Base-by-base conservation (phyloP, 2,329 filamentous ascomycete genomes). In the Paracamarosporium sp. region DNA sequence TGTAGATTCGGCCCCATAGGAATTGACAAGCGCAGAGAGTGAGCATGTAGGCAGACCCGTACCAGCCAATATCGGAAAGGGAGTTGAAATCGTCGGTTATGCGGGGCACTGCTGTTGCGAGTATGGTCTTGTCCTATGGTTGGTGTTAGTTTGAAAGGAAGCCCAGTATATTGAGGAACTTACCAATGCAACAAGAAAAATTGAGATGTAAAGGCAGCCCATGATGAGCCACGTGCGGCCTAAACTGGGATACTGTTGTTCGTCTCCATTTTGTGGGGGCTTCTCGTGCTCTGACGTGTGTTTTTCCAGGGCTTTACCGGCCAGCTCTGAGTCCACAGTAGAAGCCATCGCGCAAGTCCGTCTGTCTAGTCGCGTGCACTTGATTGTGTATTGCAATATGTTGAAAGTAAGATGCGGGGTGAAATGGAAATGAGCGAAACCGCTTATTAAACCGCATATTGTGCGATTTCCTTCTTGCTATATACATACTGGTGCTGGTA, bases 21-120 rank as follows among this genome's bases (percentile, higher is more conserved):
- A 78, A 74, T 52, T 82, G 79, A 50, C 81, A 78, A 11, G 72
- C 67, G 20, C 71, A 75, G 5, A 73, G 60, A 1, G 79, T 80
- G 53, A 83, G 65, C 63, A 82, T 74, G 64, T 79, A 82, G 4
- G 77, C 71, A 8, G 62, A 67, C 5, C 46, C 71, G 51, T 69
- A 75, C 70, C 74, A 72, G 41, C 65, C 60, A 22, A 71, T 62
- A 41, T 72, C 41, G 17, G 59, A 59, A 9, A 74, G 60, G 12
- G 59, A 59, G 9, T 69, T 40, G 56, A 76, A 76, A 12, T 68
- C 45, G n/a, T 65, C 59, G 5, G 73, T 69, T 22, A 76, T 75
- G 0, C 45, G 35, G 4, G 73, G 74, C 5, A 76, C 63, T 9
- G 71, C 71, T 3, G 66, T 69, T 5, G 63, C 64, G 38, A 75